Evolutionary conservation across 2,329 filamentous ascomycete genomes (phyloP).

Genomic region (Pseudocercospora crystallina): DNA sequence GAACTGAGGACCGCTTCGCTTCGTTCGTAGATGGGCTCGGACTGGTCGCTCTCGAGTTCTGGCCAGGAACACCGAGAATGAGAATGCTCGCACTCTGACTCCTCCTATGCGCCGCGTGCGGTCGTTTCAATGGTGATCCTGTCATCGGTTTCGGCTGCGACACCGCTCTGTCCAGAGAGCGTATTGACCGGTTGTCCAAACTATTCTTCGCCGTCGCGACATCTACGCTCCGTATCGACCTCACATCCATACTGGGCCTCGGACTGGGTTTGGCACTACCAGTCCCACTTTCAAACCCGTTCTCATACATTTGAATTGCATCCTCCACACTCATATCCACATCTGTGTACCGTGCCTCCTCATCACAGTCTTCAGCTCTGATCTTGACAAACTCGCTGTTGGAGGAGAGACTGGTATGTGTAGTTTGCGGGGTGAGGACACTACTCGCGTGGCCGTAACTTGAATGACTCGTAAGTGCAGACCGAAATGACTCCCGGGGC

Average conservation of each 20-base stretch:
- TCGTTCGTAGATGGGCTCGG: conserved; percentile 8
- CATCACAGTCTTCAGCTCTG: conserved; percentile 40
- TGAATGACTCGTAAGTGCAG: conserved; percentile 59
- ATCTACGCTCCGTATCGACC: conserved; percentile 23
- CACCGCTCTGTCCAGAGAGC: conserved; percentile 23
- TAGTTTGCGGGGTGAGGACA: conserved; percentile 73
- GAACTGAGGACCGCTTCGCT: conserved; percentile 17
- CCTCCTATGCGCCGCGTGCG: conserved; percentile 27
- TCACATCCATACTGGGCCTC: conserved; percentile 26
- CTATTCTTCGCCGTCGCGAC: conserved; percentile 16
- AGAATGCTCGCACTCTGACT: conserved; percentile 36
- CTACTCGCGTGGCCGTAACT: conserved; percentile 56
- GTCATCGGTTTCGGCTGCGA: conserved; percentile 20
- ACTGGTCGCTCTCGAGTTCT: conserved; percentile 8
- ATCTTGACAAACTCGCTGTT: conserved; percentile 70
- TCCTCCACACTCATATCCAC: conserved; percentile 60
- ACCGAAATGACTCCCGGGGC: conserved; percentile 59
- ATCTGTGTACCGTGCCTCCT: conserved; percentile 33
- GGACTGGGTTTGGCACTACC: conserved; percentile 21
- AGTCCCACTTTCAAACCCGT: conserved; percentile 49
- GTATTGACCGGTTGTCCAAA: conserved; percentile 19
- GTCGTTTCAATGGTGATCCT: conserved; percentile 14
- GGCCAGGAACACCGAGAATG: conserved; percentile 14
- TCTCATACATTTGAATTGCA: conserved; percentile 60
- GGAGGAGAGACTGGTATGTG: conserved; percentile 78